These are phyloP conservation scores for Mikania micrantha DNA, from an alignment of 129 eudicot genomes.

Conservation along the genomic window DNA sequence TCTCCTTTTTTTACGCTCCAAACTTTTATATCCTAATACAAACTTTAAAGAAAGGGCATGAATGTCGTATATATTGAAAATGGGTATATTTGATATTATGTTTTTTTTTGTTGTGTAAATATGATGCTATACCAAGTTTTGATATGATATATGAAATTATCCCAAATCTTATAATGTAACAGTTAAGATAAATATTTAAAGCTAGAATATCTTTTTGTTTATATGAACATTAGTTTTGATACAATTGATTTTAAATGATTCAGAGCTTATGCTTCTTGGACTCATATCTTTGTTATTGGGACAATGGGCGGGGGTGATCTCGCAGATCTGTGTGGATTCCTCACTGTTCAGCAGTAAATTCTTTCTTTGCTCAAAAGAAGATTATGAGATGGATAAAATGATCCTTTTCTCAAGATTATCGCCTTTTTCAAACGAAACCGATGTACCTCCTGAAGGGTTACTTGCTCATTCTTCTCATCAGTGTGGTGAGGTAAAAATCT, in stretches of 20 bases:
- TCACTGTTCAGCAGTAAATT: slow-evolving; percentile 86
- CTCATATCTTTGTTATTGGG: slow-evolving; percentile 92
- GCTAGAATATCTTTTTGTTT: not conserved
- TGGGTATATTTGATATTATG: too few relatives aligned
- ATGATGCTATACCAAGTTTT: too few relatives aligned
- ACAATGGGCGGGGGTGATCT: slow-evolving; percentile 85
- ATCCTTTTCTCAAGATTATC: slow-evolving; percentile 19
- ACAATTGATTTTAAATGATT: not conserved
- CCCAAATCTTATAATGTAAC: too few relatives aligned
- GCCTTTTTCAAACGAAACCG: slow-evolving; percentile 46
- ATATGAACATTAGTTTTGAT: not conserved
- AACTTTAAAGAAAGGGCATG: too few relatives aligned
- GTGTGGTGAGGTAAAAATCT: slow-evolving; percentile 62
- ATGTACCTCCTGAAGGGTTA: slow-evolving; percentile 54
- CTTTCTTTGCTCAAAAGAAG: slow-evolving; percentile 70
- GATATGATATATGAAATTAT: too few relatives aligned
- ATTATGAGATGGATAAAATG: slow-evolving; percentile 33
- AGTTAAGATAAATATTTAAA: not conserved
- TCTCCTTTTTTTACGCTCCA: too few relatives aligned
- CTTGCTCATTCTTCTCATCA: slow-evolving; percentile 34
- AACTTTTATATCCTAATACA: too few relatives aligned
- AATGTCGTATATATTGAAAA: too few relatives aligned
- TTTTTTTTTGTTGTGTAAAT: too few relatives aligned
- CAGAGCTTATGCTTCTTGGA: slow-evolving; percentile 99
- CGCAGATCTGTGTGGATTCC: slow-evolving; percentile 90